Evolutionary conservation across 306 rosid species (phyloP).

Genomic region (Erythrophleum fordii): DNA sequence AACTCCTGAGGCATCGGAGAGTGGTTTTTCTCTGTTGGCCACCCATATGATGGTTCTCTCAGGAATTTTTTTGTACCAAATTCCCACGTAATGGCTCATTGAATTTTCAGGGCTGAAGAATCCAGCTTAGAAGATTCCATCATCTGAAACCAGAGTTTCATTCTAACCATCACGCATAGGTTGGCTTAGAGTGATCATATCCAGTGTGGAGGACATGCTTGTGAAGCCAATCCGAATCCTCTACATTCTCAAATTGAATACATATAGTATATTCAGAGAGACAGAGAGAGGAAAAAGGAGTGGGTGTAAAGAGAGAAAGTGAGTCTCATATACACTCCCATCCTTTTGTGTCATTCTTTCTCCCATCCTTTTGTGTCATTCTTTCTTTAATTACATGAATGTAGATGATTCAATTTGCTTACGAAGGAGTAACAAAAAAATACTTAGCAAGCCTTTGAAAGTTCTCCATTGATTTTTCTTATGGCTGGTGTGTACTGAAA

Average conservation of each 20-base stretch:
- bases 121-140: background rate
- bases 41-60: conserved; percentile 5
- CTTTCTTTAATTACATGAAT: no score
- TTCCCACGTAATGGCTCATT: background rate
- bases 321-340: no score
- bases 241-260: no score
- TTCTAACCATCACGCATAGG: no score
- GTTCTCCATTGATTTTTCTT: background rate
- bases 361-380: no score
- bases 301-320: no score
- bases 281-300: no score
- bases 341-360: no score
- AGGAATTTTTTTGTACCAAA: conserved; percentile 8
- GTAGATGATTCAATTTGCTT: no score
- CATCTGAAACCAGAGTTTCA: conserved; percentile 7
- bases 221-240: background rate
- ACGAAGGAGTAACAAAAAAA: background rate
- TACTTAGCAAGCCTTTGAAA: background rate
- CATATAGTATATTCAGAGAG: no score
- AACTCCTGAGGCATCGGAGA: background rate
- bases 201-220: background rate
- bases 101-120: conserved; percentile 8
- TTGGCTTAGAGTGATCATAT: background rate
- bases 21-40: conserved; percentile 2
- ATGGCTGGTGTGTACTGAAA: background rate